Evolutionary conservation across 2,329 filamentous ascomycete species (phyloP), one percentile per base, ranked within the genome.

Genomic region (Pyrenophora tritici-repentis): DNA sequence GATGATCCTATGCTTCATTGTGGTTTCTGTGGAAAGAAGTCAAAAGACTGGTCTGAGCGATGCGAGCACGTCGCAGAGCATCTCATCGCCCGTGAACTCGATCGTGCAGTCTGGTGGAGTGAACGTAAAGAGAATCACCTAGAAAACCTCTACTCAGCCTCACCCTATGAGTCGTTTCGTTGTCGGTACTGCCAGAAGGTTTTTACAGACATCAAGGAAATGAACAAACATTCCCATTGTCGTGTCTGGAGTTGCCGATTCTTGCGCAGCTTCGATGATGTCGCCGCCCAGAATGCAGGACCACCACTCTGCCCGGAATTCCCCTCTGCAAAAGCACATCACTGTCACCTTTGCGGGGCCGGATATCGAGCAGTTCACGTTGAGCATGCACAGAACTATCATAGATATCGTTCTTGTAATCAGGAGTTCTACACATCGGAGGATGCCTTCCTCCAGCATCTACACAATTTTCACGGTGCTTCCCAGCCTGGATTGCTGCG

Each of bases 1-100:
- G 66, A 70, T 18, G 70, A 73, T 38, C 69, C 70, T 10, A 71
- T 72, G 68, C 58, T 72, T 8, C 65, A 69, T 34, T 71, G 70
- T 43, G 70, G 70, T 3, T 71, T 72, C 39, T 72, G 70, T 46
- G 68, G 67, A 1, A 69, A 67, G 36, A 63, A 44, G 26, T 65
- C 58, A n/a, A 66, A 59, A 45, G 61, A 68, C 32, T 71, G 68
- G 68, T 58, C 59, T 17, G 66, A 67, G 26, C 59, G 70, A 22
- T 71, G 66, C 41, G 61, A 67, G 32, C 70, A 72, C 47, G 61
- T 72, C 35, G 66, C 65, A 12, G 65, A 70, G 44, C 70, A 72
- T 47, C 57, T 72, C 33, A 56, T 62, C 41, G 62, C 63, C 26
- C 66, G 63, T 22, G 65, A 67, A 26, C 54, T 63, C 18, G 60